Percentiles rank a stretch among this genome's conserved stretches.
Conservation (phyloP, 371 early-diverging fungal genomes). For the Apophysomyces elegans region DNA sequence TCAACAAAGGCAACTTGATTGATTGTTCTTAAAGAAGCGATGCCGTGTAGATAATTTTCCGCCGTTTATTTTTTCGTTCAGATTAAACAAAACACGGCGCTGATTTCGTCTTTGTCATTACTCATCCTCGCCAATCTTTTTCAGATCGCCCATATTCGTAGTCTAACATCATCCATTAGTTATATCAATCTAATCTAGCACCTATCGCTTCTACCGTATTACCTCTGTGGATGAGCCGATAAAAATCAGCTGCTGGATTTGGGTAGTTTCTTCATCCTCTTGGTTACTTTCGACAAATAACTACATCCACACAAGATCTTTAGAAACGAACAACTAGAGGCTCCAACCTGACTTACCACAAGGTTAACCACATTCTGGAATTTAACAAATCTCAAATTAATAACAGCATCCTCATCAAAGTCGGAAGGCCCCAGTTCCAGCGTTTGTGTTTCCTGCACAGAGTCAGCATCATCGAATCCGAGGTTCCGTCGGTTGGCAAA, state of each 20-base stretch:
- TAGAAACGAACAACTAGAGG: no score
- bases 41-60: neutral
- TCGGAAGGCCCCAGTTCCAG: slow-evolving; percentile 70
- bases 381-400: slow-evolving; percentile 87
- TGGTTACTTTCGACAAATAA: slow-evolving; percentile 85
- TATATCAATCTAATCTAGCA: neutral
- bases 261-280: slow-evolving; percentile 82
- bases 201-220: neutral
- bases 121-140: slow-evolving; percentile 43
- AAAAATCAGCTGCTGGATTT: slow-evolving; percentile 74
- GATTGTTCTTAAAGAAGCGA: no score
- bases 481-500: slow-evolving; percentile 81
- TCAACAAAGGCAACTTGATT: no score
- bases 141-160: slow-evolving; percentile 55
- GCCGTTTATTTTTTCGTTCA: neutral
- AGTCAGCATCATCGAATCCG: slow-evolving; percentile 88
- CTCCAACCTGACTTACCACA: slow-evolving; percentile 39
- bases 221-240: slow-evolving; percentile 59
- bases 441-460: slow-evolving; percentile 73
- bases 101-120: slow-evolving; percentile 6
- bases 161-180: slow-evolving; percentile 23
- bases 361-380: slow-evolving; percentile 85
- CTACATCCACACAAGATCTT: slow-evolving; percentile 23
- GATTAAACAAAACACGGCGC: neutral
- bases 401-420: slow-evolving; percentile 68